Evolutionary conservation across 805 yeast genomes (phyloP).

Genomic region (Wickerhamomyces strasburgensis): DNA sequence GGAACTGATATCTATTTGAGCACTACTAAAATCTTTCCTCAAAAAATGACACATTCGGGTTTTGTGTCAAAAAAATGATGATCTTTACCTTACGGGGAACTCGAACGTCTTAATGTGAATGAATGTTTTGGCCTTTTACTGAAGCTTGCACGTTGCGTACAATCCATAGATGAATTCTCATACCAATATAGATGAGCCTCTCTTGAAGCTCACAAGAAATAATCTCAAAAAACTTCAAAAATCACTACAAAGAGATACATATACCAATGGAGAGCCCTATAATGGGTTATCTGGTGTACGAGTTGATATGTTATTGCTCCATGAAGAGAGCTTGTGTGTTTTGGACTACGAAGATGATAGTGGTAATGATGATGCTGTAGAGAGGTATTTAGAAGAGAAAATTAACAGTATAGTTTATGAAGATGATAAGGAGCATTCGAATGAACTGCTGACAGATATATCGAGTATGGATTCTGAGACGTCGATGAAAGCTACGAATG

Average conservation of each 20-base stretch:
- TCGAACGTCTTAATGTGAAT: no score
- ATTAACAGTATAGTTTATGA: no score
- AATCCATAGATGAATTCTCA: no score
- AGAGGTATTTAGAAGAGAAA: neutral
- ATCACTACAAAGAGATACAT: neutral
- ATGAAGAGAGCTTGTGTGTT: neutral
- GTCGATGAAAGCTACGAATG: no score
- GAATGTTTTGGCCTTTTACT: neutral
- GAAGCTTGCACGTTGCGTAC: neutral
- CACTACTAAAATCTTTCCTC: no score
- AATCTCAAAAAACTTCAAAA: neutral
- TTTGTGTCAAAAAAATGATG: no score
- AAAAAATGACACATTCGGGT: no score
- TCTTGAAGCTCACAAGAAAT: neutral
- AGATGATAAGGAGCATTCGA: no score
- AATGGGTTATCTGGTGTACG: neutral
- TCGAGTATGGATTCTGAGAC: no score
- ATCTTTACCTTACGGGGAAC: no score
- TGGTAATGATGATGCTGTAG: neutral
- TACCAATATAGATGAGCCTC: neutral
- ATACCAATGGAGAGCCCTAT: neutral
- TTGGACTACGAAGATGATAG: neutral
- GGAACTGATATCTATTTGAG: no score
- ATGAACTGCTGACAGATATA: no score
- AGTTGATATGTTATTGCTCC: neutral